Evolutionary conservation across 2,329 filamentous ascomycete genomes (phyloP).

Genomic region (Ophiostoma perfectum): DNA sequence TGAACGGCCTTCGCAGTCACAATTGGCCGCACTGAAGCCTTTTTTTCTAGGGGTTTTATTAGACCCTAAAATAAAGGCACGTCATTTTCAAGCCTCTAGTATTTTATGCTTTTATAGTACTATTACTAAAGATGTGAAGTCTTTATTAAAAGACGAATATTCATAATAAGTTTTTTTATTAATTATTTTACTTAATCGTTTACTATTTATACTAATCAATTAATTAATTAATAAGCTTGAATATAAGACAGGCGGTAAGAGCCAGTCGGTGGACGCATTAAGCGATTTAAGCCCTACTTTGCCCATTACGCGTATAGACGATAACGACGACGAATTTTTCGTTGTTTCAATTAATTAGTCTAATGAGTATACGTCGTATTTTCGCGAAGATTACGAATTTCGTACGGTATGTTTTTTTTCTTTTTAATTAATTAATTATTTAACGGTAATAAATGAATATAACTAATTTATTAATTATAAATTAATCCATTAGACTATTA

Average conservation of each 20-base stretch:
- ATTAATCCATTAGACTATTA: neutral
- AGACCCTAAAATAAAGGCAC: neutral
- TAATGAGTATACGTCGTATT: neutral
- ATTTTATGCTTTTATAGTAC: neutral
- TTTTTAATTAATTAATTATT: neutral
- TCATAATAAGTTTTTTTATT: no score
- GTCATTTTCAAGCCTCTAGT: neutral
- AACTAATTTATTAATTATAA: neutral
- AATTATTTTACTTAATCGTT: no score
- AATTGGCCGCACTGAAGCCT: neutral
- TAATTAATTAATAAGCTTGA: neutral
- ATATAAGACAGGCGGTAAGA: neutral
- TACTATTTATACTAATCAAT: neutral
- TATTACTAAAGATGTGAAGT: neutral
- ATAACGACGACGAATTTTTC: neutral
- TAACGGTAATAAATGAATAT: slow-evolving; percentile 11
- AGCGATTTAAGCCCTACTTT: neutral
- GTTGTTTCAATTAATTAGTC: neutral
- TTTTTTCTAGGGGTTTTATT: neutral
- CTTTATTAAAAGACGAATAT: neutral
- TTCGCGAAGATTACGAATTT: neutral
- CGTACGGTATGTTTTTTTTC: neutral
- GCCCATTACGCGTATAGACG: neutral
- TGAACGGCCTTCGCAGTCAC: neutral
- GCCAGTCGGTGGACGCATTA: neutral